Evolutionary conservation across 306 rosid species (phyloP).

Genomic region (Cicer pinnatifidum): DNA sequence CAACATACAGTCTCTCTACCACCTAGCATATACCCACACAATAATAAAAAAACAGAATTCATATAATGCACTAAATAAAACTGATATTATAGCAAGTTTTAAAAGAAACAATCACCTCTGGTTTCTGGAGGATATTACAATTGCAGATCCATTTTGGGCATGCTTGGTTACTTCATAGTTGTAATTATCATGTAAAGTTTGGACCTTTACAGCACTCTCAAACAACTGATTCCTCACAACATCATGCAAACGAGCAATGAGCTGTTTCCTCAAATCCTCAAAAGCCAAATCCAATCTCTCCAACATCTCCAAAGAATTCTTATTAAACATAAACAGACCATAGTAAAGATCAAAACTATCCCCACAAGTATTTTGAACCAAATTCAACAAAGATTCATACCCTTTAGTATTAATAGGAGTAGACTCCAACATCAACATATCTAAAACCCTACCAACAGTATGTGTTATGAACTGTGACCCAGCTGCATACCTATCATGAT

Average conservation of each 20-base stretch:
- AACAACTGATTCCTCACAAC: constrained; percentile 68
- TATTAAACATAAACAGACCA: constrained; percentile 76
- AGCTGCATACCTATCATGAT: constrained; percentile 71
- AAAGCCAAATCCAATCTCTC: constrained; percentile 78
- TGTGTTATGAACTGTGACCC: constrained; percentile 81
- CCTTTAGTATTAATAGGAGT: constrained; percentile 85
- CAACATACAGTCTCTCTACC: not conserved
- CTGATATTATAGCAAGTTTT: not conserved
- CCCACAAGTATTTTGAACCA: constrained; percentile 67
- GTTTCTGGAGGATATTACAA: constrained; percentile 43
- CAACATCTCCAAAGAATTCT: constrained; percentile 69
- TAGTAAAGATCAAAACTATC: constrained; percentile 87
- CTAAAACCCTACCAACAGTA: constrained; percentile 80
- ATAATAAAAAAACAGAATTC: not conserved
- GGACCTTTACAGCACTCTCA: constrained; percentile 51
- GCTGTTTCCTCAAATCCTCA: constrained; percentile 69
- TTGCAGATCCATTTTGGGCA: constrained; percentile 56
- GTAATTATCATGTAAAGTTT: constrained; percentile 18
- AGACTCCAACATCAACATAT: constrained; percentile 59
- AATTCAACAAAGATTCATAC: constrained; percentile 69
- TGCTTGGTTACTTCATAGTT: not conserved
- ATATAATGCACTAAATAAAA: constrained; percentile 1
- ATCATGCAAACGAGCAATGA: constrained; percentile 61
- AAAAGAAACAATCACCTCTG: constrained; percentile 44
- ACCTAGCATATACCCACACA: not conserved